A percentile compares a stretch with the other conserved stretches of the same genome.
Conservation (phyloP, 495 filamentous ascomycete genomes). For the Bacidia rubella region DNA sequence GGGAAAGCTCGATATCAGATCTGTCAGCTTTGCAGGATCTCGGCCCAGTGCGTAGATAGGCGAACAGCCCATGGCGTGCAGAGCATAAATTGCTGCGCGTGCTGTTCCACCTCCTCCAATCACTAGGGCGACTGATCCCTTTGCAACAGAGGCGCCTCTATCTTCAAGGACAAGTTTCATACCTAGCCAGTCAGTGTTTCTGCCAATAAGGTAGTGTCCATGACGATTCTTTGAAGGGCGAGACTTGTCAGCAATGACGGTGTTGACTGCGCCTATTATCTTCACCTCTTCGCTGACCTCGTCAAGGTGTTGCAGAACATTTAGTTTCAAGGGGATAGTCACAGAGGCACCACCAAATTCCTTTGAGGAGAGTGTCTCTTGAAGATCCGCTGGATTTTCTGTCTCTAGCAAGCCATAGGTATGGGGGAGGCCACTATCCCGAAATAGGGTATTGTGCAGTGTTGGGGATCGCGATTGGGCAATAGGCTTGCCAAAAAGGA, state of each 20-base stretch:
- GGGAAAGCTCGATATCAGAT: slow-evolving; percentile 61
- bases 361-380: slow-evolving; percentile 50
- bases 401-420: slow-evolving; percentile 74
- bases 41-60: slow-evolving; percentile 84
- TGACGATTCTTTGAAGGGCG: slow-evolving; percentile 16
- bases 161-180: slow-evolving; percentile 73
- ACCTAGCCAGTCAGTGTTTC: slow-evolving; percentile 94
- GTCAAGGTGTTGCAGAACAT: slow-evolving; percentile 72
- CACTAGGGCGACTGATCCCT: slow-evolving; percentile 45
- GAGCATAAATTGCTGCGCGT: slow-evolving; percentile 77
- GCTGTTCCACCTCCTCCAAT: slow-evolving; percentile 87
- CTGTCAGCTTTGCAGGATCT: slow-evolving; percentile 48
- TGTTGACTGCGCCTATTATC: slow-evolving; percentile 90
- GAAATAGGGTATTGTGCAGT: slow-evolving; percentile 79
- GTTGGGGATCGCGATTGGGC: slow-evolving; percentile 67
- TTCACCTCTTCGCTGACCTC: slow-evolving; percentile 63
- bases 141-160: slow-evolving; percentile 42
- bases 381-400: slow-evolving; percentile 46
- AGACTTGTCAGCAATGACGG: slow-evolving; percentile 48
- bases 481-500: slow-evolving; percentile 78
- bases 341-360: slow-evolving; percentile 89
- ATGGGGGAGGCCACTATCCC: slow-evolving; percentile 70
- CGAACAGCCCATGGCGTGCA: slow-evolving; percentile 67
- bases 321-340: slow-evolving; percentile 88
- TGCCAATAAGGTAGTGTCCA: slow-evolving; percentile 51